phyloP scores from a whole-genome alignment of 345 rosid genomes.

The Linum lewisii region DNA sequence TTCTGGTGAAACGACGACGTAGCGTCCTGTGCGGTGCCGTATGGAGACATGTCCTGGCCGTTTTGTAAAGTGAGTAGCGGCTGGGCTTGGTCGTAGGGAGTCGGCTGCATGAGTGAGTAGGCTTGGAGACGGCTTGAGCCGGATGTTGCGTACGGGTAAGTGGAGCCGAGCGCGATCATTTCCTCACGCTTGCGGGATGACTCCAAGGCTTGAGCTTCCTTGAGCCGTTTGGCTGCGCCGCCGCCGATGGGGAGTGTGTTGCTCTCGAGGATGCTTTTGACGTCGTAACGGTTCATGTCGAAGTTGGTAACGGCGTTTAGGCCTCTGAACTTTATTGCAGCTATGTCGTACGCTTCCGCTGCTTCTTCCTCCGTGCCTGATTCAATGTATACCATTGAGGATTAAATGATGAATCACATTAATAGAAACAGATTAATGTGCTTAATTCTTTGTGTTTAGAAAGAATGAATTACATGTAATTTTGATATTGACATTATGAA shows the following conservation, averaged over 20 bases:
- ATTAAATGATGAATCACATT: no score
- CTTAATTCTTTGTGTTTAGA: no score
- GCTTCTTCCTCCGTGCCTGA: constrained; percentile 98
- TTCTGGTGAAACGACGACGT: constrained; percentile 36
- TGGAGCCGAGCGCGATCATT: constrained; percentile 72
- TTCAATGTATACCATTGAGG: background rate
- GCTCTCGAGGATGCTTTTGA: constrained; percentile 93
- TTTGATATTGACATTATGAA: no score
- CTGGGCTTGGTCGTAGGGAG: constrained; percentile 47
- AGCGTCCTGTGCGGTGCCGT: constrained; percentile 30
- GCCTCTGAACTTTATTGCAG: constrained; percentile 93
- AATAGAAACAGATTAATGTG: no score
- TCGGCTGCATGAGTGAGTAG: constrained; percentile 41
- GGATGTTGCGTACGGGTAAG: constrained; percentile 51
- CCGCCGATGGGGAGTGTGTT: constrained; percentile 91
- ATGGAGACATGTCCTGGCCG: constrained; percentile 51
- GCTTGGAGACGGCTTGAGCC: constrained; percentile 47
- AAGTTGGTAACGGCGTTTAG: constrained; percentile 90
- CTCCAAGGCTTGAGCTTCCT: constrained; percentile 97
- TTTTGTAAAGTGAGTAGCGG: constrained; percentile 62
- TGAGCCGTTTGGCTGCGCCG: constrained; percentile 87
- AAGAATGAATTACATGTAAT: no score
- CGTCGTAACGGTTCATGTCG: constrained; percentile 93
- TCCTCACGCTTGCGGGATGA: constrained; percentile 74
- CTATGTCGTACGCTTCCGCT: constrained; percentile 98